A percentile compares a stretch with the other conserved stretches of the same genome.
Evolutionary conservation across 306 rosid genomes (phyloP).

Genomic region (Cercis canadensis): DNA sequence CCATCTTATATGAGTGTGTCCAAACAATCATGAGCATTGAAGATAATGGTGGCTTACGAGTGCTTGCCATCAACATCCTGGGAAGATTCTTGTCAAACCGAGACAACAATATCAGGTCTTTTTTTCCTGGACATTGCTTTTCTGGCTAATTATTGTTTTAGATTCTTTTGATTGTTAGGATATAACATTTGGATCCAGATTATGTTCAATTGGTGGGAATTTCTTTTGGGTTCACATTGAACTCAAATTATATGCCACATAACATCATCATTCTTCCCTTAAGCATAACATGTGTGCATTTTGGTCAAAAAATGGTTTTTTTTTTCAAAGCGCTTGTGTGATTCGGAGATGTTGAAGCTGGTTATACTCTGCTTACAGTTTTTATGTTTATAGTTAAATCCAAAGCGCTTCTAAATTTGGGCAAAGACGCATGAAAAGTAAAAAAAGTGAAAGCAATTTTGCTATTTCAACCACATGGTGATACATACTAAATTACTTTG

Average conservation of each 20-base stretch:
- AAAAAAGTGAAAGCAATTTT: neutral
- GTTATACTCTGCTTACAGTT: neutral
- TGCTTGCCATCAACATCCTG: conserved; percentile 93
- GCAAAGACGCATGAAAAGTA: neutral
- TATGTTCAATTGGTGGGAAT: neutral
- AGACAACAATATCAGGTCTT: conserved; percentile 96
- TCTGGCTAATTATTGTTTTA: conserved; percentile 5
- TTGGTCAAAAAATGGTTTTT: too few relatives aligned
- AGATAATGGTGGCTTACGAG: conserved; percentile 96
- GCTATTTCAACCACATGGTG: neutral
- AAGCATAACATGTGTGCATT: too few relatives aligned
- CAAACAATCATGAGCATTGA: conserved; percentile 98
- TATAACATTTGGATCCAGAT: neutral
- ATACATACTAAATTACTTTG: neutral
- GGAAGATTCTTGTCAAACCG: conserved; percentile 98
- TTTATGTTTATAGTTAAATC: neutral
- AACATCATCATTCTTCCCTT: too few relatives aligned
- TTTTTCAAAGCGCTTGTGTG: neutral
- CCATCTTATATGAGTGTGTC: conserved; percentile 93
- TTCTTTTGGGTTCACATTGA: neutral
- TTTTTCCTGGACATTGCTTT: conserved; percentile 30
- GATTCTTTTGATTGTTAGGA: conserved; percentile 10
- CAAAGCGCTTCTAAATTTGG: neutral
- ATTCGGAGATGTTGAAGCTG: neutral
- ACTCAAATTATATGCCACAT: too few relatives aligned